phyloP scores from a whole-genome alignment of 139 green algal genomes.

The Pycnococcus provasolii region DNA sequence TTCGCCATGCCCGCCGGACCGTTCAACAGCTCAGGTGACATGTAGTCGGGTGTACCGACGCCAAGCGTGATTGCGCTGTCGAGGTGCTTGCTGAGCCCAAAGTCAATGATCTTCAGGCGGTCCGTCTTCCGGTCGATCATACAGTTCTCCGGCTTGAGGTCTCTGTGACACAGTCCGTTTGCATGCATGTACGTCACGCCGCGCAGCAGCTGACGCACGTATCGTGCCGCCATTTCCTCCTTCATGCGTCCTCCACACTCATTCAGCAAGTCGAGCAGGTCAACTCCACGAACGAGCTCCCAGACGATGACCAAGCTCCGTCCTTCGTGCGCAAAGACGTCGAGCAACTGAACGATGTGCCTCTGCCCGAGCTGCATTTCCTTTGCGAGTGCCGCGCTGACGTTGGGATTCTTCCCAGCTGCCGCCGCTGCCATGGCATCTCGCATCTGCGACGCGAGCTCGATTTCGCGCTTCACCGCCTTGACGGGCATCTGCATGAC shows the following conservation, averaged over 20 bases:
- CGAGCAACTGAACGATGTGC: slow-evolving; percentile 52
- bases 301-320: slow-evolving; percentile 42
- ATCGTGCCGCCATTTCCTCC: slow-evolving; percentile 50
- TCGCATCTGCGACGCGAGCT: slow-evolving; percentile 4
- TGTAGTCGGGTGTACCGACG: slow-evolving; percentile 61
- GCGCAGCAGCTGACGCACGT: slow-evolving; percentile 55
- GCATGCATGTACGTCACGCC: slow-evolving; percentile 50
- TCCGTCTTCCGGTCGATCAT: slow-evolving; percentile 50
- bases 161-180: slow-evolving; percentile 57
- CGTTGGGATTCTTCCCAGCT: slow-evolving; percentile 17
- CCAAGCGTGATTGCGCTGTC: slow-evolving; percentile 52
- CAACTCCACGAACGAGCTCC: slow-evolving; percentile 65
- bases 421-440: too few species aligned
- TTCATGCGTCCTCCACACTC: slow-evolving; percentile 43
- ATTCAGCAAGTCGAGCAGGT: slow-evolving; percentile 78
- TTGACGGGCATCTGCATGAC: not conserved
- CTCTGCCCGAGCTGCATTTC: too few species aligned
- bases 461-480: slow-evolving; percentile 13
- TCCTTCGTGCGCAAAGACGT: slow-evolving; percentile 42
- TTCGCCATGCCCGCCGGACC: not conserved
- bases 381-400: slow-evolving; percentile 5
- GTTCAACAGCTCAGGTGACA: slow-evolving; percentile 55
- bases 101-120: slow-evolving; percentile 63
- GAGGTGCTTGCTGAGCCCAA: slow-evolving; percentile 64
- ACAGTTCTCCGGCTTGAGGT: slow-evolving; percentile 73